Percentiles rank a stretch among this genome's conserved stretches.
These are phyloP conservation scores for Apiospora saccharicola DNA, from an alignment of 2,329 filamentous ascomycete species.

Conservation along the genomic window DNA sequence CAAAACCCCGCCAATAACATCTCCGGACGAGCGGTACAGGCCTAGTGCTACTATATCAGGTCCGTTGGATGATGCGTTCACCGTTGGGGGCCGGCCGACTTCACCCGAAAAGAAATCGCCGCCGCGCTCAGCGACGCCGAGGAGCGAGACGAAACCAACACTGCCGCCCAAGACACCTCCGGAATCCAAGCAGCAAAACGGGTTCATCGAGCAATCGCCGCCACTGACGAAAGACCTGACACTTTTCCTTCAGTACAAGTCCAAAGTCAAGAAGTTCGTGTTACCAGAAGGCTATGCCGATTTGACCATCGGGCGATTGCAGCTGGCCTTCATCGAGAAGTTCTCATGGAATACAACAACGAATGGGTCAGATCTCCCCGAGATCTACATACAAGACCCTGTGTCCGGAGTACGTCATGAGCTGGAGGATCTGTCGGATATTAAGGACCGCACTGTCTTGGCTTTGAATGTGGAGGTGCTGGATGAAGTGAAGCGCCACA, in stretches of 20 bases:
- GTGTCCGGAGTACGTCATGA: conserved; percentile 97
- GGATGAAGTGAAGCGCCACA: conserved; percentile 95
- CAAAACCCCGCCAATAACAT: conserved; percentile 60
- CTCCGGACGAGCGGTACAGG: conserved; percentile 70
- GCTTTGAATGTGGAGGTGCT: conserved; percentile 92
- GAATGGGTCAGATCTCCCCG: conserved; percentile 89
- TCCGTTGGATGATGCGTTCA: conserved; percentile 59
- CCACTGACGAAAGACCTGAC: conserved; percentile 86
- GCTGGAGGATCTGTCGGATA: conserved; percentile 88
- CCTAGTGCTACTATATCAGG: conserved; percentile 67
- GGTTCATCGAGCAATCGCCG: conserved; percentile 70
- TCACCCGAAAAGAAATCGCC: conserved; percentile 40
- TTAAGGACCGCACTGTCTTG: conserved; percentile 95
- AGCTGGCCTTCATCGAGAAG: conserved; percentile 97
- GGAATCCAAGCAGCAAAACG: conserved; percentile 59
- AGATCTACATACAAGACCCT: conserved; percentile 97
- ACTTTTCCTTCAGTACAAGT: conserved; percentile 94
- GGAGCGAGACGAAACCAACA: conserved; percentile 32
- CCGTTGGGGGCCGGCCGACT: conserved; percentile 41
- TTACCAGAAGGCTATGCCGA: conserved; percentile 84
- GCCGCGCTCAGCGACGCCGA: conserved; percentile 24
- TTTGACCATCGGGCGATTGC: conserved; percentile 84
- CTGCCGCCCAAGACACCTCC: conserved; percentile 45
- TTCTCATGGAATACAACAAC: conserved; percentile 99
- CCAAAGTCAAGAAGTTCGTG: conserved; percentile 95